phyloP scores from a whole-genome alignment of 768 basidiomycete species.

The Mycena albidolilacea region DNA sequence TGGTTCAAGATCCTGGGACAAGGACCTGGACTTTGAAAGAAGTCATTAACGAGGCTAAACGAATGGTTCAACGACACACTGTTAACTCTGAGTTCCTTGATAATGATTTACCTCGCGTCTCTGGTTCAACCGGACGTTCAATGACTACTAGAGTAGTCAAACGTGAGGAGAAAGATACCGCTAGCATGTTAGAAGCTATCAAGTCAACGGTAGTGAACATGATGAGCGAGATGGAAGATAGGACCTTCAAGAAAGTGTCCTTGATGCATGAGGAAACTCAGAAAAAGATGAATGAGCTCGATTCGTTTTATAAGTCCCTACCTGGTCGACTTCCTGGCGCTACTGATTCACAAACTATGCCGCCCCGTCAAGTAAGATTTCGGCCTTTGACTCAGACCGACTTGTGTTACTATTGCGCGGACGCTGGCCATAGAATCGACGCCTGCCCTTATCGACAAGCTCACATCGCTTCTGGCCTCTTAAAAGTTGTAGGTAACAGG shows the following conservation, averaged over 20 bases:
- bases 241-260: background rate
- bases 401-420: constrained; percentile 2
- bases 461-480: background rate
- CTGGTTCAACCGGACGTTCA: background rate
- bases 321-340: background rate
- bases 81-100: background rate
- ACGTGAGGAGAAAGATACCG: background rate
- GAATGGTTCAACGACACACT: background rate
- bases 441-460: background rate
- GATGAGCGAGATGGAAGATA: background rate
- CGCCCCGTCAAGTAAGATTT: background rate
- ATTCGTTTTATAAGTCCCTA: constrained; percentile 14
- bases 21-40: background rate
- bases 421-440: background rate
- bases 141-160: background rate
- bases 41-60: background rate
- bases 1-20: background rate
- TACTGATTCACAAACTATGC: constrained; percentile 1
- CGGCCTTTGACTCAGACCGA: background rate
- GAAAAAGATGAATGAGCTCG: constrained; percentile 1
- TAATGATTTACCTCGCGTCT: background rate
- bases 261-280: background rate
- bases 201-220: constrained; percentile 13
- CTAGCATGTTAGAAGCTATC: constrained; percentile 3
- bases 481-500: background rate